Evolutionary conservation across 306 rosid genomes (phyloP).

Genomic region (Acacia acuminata): DNA sequence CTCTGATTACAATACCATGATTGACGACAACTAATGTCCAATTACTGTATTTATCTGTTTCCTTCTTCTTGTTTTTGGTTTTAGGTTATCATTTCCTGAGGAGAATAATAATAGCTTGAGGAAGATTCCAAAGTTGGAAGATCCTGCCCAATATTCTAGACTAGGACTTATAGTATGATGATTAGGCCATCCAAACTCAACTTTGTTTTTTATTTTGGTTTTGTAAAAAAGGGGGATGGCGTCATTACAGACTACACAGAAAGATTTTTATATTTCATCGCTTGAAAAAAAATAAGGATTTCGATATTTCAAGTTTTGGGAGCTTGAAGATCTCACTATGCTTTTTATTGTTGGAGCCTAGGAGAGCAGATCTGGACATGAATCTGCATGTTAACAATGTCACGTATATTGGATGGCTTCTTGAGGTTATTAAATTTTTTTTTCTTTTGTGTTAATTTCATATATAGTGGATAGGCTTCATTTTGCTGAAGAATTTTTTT

Average conservation of each 20-base stretch:
- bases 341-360: conserved; percentile 61
- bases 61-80: conserved; percentile 19
- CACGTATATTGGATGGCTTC: conserved; percentile 91
- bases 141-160: conserved; percentile 67
- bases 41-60: conserved; percentile 4
- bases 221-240: background rate
- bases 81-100: conserved; percentile 85
- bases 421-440: conserved; percentile 60
- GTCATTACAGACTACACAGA: background rate
- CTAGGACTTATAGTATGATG: conserved; percentile 74
- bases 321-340: conserved; percentile 38
- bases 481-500: background rate
- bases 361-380: conserved; percentile 97
- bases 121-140: conserved; percentile 82
- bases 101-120: conserved; percentile 61
- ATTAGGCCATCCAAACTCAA: conserved; percentile 24
- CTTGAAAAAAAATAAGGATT: background rate
- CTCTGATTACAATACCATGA: conserved; percentile 11
- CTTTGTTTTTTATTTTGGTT: background rate
- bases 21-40: background rate
- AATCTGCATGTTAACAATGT: conserved; percentile 96
- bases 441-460: background rate
- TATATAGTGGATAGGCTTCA: background rate
- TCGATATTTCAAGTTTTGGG: conserved; percentile 7
- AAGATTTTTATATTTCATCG: background rate